Evolutionary conservation across 192 early-diverging fungal species (phyloP).

Genomic region (Backusella circina): DNA sequence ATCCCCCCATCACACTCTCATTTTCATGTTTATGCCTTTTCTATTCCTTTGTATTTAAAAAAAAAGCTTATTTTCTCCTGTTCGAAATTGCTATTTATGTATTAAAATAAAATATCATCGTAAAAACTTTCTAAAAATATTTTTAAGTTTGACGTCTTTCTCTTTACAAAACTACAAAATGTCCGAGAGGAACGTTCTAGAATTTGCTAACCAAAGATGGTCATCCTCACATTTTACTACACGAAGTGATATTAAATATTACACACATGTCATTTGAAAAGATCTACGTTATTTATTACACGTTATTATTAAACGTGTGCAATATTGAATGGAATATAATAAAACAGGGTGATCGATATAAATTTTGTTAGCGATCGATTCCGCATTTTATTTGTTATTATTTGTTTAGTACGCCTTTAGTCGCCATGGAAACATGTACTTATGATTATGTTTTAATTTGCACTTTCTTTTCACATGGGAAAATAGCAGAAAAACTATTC

Average conservation of each 20-base stretch:
- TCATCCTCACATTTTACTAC: no score
- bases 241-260: no score
- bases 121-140: background rate
- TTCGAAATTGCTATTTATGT: background rate
- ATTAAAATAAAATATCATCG: background rate
- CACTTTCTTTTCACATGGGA: background rate
- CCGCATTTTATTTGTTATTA: no score
- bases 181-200: background rate
- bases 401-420: no score
- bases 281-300: no score
- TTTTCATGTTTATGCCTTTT: background rate
- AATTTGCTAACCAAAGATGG: background rate
- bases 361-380: no score
- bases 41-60: background rate
- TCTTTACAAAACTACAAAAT: background rate
- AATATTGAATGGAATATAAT: no score
- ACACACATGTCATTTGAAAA: no score
- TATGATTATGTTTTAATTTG: background rate
- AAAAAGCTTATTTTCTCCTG: background rate
- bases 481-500: background rate
- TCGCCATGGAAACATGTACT: background rate
- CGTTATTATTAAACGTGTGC: no score
- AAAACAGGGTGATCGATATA: no score
- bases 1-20: no score
- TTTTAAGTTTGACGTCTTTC: background rate